Evolutionary conservation across 2,329 filamentous ascomycete genomes (phyloP).

Genomic region (Phoma sp.): DNA sequence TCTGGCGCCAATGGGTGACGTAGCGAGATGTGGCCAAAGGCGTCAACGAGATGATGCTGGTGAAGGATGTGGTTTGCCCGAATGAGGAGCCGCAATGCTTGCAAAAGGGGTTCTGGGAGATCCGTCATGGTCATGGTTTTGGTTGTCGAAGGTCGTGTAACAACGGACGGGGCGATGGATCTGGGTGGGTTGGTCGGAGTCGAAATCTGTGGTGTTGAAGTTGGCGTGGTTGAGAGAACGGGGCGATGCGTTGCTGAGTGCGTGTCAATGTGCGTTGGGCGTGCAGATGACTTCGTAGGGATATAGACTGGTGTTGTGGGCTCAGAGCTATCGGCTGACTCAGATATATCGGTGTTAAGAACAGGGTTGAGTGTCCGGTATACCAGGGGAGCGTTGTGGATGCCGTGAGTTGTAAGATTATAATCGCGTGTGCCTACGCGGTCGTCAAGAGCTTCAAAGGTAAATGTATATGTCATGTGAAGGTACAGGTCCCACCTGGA

Average conservation of each 20-base stretch:
- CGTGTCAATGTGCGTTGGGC: not conserved
- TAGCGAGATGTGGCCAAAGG: constrained; percentile 62
- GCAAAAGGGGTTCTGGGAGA: constrained; percentile 22
- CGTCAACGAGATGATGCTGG: constrained; percentile 59
- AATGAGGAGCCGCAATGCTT: constrained; percentile 32
- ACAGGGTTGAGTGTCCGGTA: constrained; percentile 5
- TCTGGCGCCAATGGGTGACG: constrained; percentile 55
- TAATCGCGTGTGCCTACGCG: constrained; percentile 14
- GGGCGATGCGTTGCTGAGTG: not conserved
- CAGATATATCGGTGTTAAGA: not conserved
- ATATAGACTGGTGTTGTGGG: constrained; percentile 16
- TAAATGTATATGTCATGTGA: constrained; percentile 16
- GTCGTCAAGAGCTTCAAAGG: constrained; percentile 14
- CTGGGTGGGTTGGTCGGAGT: constrained; percentile 3
- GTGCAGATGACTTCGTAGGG: not conserved
- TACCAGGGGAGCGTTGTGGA: constrained; percentile 9
- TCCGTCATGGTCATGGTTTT: constrained; percentile 12
- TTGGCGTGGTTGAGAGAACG: constrained; percentile 9
- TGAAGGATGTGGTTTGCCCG: constrained; percentile 59
- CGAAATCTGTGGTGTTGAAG: constrained; percentile 7
- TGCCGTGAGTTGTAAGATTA: constrained; percentile 6
- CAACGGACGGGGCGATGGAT: constrained; percentile 12
- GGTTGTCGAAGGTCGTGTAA: not conserved
- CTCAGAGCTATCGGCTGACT: constrained; percentile 12
- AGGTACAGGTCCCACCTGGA: constrained; percentile 10